Evolutionary conservation across 2,329 filamentous ascomycete species (phyloP), one percentile per base, ranked within the genome.

Genomic region (Ampelomyces quisqualis): DNA sequence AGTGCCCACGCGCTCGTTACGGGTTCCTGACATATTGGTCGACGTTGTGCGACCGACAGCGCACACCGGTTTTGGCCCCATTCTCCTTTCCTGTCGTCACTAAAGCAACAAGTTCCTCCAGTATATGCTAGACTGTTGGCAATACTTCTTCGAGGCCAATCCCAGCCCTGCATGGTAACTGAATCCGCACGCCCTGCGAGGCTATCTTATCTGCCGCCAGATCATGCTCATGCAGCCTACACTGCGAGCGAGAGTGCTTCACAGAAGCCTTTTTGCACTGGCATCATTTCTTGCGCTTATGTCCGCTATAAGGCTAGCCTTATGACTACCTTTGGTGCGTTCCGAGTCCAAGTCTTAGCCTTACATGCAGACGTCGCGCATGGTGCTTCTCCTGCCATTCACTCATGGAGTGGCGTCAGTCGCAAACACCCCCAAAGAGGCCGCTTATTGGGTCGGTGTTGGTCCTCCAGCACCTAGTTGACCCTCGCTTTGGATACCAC

Each of bases 41-140:
- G 31, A 35, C 27, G 34, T 47, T 24, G 44, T 43, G 40, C 40
- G 43, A 39, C 42, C 40, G 38, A 38, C 27, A 41, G 35, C 34
- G 36, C 43, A 47, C 45, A 57, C 52, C 50, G 48, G 55, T 49
- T 55, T 47, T 47, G 43, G 48, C 48, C 47, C 50, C 54, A 54
- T 52, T 48, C 40, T 30, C 48, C 53, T 49, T 40, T 50, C 43
- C 46, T 36, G 41, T 45, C 43, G 37, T 46, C 31, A 38, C 39
- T 36, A 38, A n/a, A 32, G 28, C 31, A 38, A 40, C 29, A 17
- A 26, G 21, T 36, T 22, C 19, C 23, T 47, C 29, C 21, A n/a
- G 20, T 28, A 15, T 19, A 23, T 23, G 30, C 11, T 29, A 28
- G 8, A 11, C 41, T 37, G 48, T 49, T 51, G 50, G 45, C 17